These are phyloP conservation scores for Tribonema minus DNA, from an alignment of 108 stramenopile species.

Conservation along the genomic window DNA sequence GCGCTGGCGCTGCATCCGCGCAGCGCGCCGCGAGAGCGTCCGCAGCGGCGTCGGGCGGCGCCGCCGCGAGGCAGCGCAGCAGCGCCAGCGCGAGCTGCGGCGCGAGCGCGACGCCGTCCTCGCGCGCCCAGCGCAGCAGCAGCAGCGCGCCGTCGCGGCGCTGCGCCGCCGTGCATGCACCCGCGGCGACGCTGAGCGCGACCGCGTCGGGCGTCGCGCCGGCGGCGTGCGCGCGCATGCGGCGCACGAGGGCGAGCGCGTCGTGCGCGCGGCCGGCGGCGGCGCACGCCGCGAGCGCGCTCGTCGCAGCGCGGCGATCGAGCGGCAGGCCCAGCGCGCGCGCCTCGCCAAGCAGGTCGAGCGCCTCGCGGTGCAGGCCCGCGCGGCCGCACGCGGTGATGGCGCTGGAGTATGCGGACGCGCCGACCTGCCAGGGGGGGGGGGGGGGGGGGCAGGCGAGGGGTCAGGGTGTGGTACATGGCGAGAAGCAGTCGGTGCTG, in stretches of 20 bases:
- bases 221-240: not conserved
- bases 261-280: not conserved
- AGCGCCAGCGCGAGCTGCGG: not conserved
- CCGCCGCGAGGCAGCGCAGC: not conserved
- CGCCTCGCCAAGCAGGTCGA: conserved; percentile 21
- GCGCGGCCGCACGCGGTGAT: conserved; percentile 34
- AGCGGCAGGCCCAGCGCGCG: not conserved
- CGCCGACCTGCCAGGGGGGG: not conserved
- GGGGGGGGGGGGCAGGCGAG: too few species aligned
- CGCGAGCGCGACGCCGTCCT: not conserved
- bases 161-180: not conserved
- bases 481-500: too few species aligned
- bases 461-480: too few species aligned
- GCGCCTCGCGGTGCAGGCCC: conserved; percentile 4
- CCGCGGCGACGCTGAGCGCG: not conserved
- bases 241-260: not conserved
- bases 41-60: too few species aligned
- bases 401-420: conserved; percentile 15
- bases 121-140: not conserved
- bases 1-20: too few species aligned
- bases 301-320: not conserved
- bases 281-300: not conserved
- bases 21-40: too few species aligned
- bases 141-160: not conserved
- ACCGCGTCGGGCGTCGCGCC: not conserved